Conservation (phyloP, 495 filamentous ascomycete species). For the Podospora sp. region DNA sequence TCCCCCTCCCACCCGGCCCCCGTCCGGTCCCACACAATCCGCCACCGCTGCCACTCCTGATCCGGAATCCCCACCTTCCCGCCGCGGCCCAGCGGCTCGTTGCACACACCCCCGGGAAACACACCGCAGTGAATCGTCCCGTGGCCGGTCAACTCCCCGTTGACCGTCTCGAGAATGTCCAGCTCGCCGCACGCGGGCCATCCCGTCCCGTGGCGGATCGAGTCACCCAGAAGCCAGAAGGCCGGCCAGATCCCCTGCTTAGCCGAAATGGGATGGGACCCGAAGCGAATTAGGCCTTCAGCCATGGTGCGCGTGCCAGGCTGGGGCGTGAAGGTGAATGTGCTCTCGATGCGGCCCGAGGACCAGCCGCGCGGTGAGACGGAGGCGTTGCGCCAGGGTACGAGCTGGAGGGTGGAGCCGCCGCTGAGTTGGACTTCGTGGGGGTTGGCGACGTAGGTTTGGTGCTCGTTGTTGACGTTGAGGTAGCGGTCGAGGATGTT, state of each 20-base stretch:
- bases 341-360: conserved; percentile 52
- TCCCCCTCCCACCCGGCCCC: conserved; percentile 42
- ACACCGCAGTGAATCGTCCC: conserved; percentile 53
- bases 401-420: conserved; percentile 47
- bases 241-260: conserved; percentile 58
- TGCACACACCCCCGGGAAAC: conserved; percentile 48
- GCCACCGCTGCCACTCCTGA: conserved; percentile 53
- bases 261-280: conserved; percentile 34
- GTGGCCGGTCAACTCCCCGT: conserved; percentile 46
- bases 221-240: conserved; percentile 55
- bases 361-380: conserved; percentile 42
- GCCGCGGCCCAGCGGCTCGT: conserved; percentile 48
- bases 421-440: conserved; percentile 48
- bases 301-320: conserved; percentile 43
- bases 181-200: conserved; percentile 57
- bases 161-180: conserved; percentile 54
- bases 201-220: conserved; percentile 39
- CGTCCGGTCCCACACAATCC: conserved; percentile 47
- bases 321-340: conserved; percentile 46
- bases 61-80: conserved; percentile 37
- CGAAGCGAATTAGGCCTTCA: conserved; percentile 49
- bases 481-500: conserved; percentile 43
- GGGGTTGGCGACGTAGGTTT: conserved; percentile 43
- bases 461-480: conserved; percentile 47
- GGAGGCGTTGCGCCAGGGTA: conserved; percentile 42